Evolutionary conservation across 345 rosid genomes (phyloP), one percentile per base, ranked within the genome.

Genomic region (Atalantia buxifolia): DNA sequence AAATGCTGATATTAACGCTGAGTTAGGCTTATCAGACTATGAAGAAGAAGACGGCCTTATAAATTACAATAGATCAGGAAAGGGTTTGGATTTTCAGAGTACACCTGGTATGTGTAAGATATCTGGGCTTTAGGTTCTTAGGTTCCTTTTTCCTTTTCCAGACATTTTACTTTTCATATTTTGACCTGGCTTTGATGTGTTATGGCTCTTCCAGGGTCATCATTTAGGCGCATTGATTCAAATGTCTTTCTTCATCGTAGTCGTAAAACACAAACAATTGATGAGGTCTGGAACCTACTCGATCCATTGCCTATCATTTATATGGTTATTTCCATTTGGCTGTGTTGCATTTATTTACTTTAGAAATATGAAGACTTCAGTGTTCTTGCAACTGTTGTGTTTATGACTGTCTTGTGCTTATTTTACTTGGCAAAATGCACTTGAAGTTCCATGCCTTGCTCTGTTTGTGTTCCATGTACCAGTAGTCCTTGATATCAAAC

Each of bases 261-360:
- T 73, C 93, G 95, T 75, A 94, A 89, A 88, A 85, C 88, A 76
- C 99, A 92, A 85, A 89, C 95, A 77, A 96, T 96, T 33, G 99
- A 96, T 76, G 99, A 96, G 98, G 99, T 96, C 59, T 18, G 81
- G 56, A 73, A 74, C 48, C 76, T 67, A 83, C 73, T 65, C 69
- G 38, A 7, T 83, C 77, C 77, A 38, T 69, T 13, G 27, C 38
- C 66, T 33, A 28, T 38, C 57, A 9, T 62, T 63, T 19, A 10
- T 40, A 40, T 21, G 53, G 33, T 22, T 66, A 71, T 38, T 69
- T 68, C 24, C 13, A 24, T 48, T 65, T 72, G 72, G 73, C 50
- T 66, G 67, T 6, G 0, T 18, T 66, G 6, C 42, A 19, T 77
- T 36, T 71, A 28, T 57, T 74, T 76, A 53, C 9, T 6, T 5